Evolutionary conservation across 2,329 filamentous ascomycete species (phyloP).

Genomic region (Cryphonectria parasitica): DNA sequence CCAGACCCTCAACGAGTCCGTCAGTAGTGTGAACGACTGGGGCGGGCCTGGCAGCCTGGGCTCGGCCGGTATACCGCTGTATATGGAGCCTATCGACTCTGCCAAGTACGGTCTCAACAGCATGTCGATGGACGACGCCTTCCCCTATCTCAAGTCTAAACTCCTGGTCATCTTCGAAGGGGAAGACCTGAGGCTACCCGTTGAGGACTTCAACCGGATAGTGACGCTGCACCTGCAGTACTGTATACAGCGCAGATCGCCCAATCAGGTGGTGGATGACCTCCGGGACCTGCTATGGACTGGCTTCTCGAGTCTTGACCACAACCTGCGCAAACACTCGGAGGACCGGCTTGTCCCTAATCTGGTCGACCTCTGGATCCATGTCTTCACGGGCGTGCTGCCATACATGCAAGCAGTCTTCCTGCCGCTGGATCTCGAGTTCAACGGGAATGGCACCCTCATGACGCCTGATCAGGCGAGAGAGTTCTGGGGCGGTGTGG

Average conservation of each 20-base stretch:
- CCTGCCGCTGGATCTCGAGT: conserved; percentile 88
- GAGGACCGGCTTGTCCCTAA: conserved; percentile 90
- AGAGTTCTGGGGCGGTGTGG: conserved; percentile 85
- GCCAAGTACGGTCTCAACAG: conserved; percentile 68
- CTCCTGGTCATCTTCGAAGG: conserved; percentile 80
- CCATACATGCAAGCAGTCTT: conserved; percentile 97
- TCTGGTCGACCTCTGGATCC: conserved; percentile 91
- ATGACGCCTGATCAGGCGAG: conserved; percentile 78
- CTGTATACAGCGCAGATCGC: conserved; percentile 74
- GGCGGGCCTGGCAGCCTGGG: conserved; percentile 57
- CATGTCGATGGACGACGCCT: conserved; percentile 77
- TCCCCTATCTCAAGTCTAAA: conserved; percentile 78
- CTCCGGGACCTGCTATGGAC: conserved; percentile 74
- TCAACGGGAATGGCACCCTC: conserved; percentile 80
- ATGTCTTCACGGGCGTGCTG: conserved; percentile 86
- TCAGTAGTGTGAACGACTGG: conserved; percentile 52
- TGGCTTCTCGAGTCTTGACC: conserved; percentile 85
- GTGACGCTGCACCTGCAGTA: conserved; percentile 79
- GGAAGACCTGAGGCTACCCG: conserved; percentile 76
- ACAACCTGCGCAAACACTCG: conserved; percentile 75
- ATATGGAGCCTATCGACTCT: conserved; percentile 58
- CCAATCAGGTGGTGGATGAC: conserved; percentile 75
- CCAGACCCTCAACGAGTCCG: conserved; percentile 56
- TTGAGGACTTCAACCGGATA: conserved; percentile 82
- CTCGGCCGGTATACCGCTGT: conserved; percentile 48